phyloP scores from a whole-genome alignment of 2,329 filamentous ascomycete genomes.

The Biscogniauxia sp. region DNA sequence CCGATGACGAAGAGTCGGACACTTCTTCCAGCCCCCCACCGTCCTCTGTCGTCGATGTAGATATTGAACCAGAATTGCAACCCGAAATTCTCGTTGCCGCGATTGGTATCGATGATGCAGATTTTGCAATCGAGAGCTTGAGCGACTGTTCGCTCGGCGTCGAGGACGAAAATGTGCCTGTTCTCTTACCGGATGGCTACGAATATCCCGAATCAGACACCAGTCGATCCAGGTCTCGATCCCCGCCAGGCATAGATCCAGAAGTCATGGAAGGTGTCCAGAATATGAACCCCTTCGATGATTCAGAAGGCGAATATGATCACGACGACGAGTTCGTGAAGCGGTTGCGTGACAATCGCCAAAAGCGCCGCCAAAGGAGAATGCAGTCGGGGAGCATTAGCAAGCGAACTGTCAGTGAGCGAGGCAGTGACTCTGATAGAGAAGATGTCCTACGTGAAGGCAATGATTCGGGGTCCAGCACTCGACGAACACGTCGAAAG shows the following conservation, averaged over 20 bases:
- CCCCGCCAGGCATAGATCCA: slow-evolving; percentile 28
- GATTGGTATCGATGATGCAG: slow-evolving; percentile 20
- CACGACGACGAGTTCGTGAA: slow-evolving; percentile 27
- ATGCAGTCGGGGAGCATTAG: slow-evolving; percentile 35
- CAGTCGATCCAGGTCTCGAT: slow-evolving; percentile 26
- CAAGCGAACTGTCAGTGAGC: slow-evolving; percentile 36
- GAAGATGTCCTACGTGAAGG: slow-evolving; percentile 31
- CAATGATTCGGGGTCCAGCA: slow-evolving; percentile 19
- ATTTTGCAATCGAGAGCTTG: slow-evolving; percentile 32
- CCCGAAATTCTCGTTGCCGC: slow-evolving; percentile 18
- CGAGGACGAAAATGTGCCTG: slow-evolving; percentile 25
- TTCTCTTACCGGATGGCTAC: slow-evolving; percentile 28
- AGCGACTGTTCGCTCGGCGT: slow-evolving; percentile 28
- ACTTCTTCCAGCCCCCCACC: slow-evolving; percentile 27
- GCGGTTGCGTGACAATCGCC: slow-evolving; percentile 19
- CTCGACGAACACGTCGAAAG: slow-evolving; percentile 32
- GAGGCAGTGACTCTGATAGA: slow-evolving; percentile 33
- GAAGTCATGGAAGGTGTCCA: slow-evolving; percentile 27
- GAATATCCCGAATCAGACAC: slow-evolving; percentile 31
- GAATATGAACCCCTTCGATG: slow-evolving; percentile 28
- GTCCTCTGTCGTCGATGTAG: slow-evolving; percentile 30
- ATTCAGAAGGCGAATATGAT: slow-evolving; percentile 25
- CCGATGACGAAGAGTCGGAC: slow-evolving; percentile 27
- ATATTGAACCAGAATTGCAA: slow-evolving; percentile 19
- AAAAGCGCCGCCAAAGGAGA: slow-evolving; percentile 27